Conservation (phyloP, 768 basidiomycete genomes). For the Auriscalpium microsporum region DNA sequence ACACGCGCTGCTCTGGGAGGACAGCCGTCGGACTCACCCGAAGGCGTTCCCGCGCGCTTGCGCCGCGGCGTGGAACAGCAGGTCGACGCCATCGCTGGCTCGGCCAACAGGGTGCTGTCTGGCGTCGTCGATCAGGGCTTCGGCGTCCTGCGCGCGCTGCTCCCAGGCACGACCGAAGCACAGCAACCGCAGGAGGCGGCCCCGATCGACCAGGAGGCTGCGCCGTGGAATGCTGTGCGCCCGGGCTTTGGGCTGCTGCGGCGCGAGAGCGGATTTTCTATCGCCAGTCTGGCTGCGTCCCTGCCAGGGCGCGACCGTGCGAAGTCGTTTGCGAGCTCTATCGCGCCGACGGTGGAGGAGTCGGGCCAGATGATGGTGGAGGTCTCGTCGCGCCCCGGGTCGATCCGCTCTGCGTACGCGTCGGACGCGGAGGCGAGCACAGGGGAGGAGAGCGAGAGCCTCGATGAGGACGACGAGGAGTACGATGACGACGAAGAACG, state of each 20-base stretch:
- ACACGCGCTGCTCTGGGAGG: slow-evolving; percentile 40
- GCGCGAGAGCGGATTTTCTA: slow-evolving; percentile 75
- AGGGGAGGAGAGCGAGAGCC: slow-evolving; percentile 28
- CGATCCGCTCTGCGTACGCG: slow-evolving; percentile 27
- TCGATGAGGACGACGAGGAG: slow-evolving; percentile 27
- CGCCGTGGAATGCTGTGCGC: slow-evolving; percentile 34
- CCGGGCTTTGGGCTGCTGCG: slow-evolving; percentile 62
- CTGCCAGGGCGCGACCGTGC: slow-evolving; percentile 47
- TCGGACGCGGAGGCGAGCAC: slow-evolving; percentile 25
- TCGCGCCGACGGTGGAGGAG: slow-evolving; percentile 25
- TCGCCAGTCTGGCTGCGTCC: slow-evolving; percentile 63
- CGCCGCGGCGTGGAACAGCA: slow-evolving; percentile 72
- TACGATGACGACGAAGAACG: slow-evolving; percentile 28
- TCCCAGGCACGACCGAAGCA: slow-evolving; percentile 37
- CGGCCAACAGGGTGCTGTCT: slow-evolving; percentile 67
- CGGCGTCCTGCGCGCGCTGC: slow-evolving; percentile 72
- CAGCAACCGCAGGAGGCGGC: slow-evolving; percentile 8
- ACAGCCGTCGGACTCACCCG: slow-evolving; percentile 32
- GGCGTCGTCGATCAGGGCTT: slow-evolving; percentile 90
- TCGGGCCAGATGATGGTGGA: slow-evolving; percentile 48
- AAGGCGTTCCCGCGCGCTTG: slow-evolving; percentile 46
- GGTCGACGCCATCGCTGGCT: slow-evolving; percentile 72
- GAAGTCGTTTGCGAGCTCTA: slow-evolving; percentile 18
- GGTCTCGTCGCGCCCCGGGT: slow-evolving; percentile 45
- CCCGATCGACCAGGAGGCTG: slow-evolving; percentile 20